phyloP scores from a whole-genome alignment of 2,329 filamentous ascomycete species.

The Colletotrichum graminicola region DNA sequence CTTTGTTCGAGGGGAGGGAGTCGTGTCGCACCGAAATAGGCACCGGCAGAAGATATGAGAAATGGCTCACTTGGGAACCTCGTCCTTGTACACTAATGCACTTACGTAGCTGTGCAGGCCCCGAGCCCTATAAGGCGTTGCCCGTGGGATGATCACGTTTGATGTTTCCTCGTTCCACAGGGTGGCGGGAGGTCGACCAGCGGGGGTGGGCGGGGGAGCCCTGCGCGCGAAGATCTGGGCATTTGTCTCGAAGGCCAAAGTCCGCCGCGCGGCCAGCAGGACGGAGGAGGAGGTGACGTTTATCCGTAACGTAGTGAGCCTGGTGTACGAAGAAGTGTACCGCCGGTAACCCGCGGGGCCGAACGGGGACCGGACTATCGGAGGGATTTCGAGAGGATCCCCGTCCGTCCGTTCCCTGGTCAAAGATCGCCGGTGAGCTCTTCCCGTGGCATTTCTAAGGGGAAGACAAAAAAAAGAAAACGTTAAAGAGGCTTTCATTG shows the following conservation, averaged over 20 bases:
- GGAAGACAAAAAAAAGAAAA: neutral
- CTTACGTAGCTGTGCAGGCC: conserved; percentile 17
- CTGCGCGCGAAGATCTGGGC: conserved; percentile 1
- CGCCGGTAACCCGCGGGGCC: conserved; percentile 16
- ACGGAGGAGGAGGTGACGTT: conserved; percentile 4
- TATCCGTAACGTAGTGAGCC: neutral
- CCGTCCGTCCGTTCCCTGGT: neutral
- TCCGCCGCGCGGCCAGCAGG: neutral
- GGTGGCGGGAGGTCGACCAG: conserved; percentile 2
- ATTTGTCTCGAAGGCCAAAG: neutral
- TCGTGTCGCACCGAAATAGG: conserved; percentile 9
- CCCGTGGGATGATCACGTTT: neutral
- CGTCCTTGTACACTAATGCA: neutral
- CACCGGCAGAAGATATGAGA: conserved; percentile 17
- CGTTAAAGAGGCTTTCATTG: neutral
- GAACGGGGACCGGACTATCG: neutral
- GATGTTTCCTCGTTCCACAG: neutral
- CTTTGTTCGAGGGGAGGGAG: neutral
- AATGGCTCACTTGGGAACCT: neutral
- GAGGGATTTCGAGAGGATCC: neutral
- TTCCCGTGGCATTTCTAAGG: conserved; percentile 7
- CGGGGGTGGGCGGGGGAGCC: neutral
- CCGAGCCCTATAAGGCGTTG: conserved; percentile 15
- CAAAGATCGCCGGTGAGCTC: conserved; percentile 27
- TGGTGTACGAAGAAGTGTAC: neutral